A percentile compares a stretch with the other conserved stretches of the same genome.
phyloP scores from a whole-genome alignment of 345 rosid species.

The Ailanthus altissimus region DNA sequence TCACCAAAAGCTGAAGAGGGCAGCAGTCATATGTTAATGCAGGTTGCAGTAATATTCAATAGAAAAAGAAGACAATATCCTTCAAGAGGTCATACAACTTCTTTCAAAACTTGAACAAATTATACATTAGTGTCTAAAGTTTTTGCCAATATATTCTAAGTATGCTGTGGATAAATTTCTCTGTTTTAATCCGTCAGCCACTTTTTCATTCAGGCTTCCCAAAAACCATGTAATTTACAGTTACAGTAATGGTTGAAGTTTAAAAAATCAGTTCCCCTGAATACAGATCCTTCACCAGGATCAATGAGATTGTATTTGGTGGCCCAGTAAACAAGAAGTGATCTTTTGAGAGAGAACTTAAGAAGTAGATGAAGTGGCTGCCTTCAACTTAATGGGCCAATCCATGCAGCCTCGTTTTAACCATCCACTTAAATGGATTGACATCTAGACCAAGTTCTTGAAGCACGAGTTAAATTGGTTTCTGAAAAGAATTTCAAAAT shows the following conservation, averaged over 20 bases:
- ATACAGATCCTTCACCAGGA: neutral
- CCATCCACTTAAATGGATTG: neutral
- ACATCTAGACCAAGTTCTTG: neutral
- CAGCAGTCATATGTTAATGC: slow-evolving; percentile 11
- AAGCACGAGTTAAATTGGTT: neutral
- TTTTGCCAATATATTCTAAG: neutral
- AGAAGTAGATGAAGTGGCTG: neutral
- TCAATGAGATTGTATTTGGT: neutral
- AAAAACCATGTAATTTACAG: neutral
- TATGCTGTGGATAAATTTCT: neutral
- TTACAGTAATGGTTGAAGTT: neutral
- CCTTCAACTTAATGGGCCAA: neutral
- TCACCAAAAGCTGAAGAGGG: slow-evolving; percentile 81
- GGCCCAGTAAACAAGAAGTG: neutral
- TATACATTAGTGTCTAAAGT: neutral
- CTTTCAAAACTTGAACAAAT: neutral
- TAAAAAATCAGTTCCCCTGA: neutral
- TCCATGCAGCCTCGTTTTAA: neutral
- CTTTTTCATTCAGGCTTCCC: neutral
- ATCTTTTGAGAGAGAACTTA: neutral
- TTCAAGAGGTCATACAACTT: neutral
- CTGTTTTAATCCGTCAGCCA: neutral
- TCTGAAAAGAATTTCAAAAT: neutral
- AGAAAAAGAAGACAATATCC: neutral
- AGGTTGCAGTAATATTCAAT: neutral